Evolutionary conservation across 2,329 filamentous ascomycete genomes (phyloP).

Genomic region (Lasiodiplodia citricola): DNA sequence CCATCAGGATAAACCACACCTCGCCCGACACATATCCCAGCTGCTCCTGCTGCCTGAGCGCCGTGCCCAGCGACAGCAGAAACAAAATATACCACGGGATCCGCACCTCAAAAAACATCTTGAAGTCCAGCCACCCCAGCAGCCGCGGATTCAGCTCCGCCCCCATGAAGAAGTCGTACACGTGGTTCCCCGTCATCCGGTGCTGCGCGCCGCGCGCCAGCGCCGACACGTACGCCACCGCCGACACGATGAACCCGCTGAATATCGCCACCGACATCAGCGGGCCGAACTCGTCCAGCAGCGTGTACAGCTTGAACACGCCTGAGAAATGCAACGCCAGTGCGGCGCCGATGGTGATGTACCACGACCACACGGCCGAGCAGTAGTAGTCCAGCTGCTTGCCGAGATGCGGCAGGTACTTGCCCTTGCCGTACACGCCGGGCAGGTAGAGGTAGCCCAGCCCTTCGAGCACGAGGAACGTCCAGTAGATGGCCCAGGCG

Average conservation of each 20-base stretch:
- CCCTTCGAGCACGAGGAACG: constrained; percentile 84
- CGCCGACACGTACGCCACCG: constrained; percentile 86
- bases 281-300: constrained; percentile 94
- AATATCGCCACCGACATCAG: constrained; percentile 92
- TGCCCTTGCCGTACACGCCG: constrained; percentile 85
- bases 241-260: constrained; percentile 81
- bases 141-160: constrained; percentile 85
- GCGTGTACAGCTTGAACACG: constrained; percentile 84
- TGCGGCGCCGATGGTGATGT: constrained; percentile 77
- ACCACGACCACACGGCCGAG: constrained; percentile 86
- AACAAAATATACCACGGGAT: constrained; percentile 92
- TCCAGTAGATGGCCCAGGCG: constrained; percentile 95
- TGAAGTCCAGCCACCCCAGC: constrained; percentile 84
- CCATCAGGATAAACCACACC: constrained; percentile 82
- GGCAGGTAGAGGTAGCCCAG: constrained; percentile 84
- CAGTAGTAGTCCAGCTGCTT: constrained; percentile 94
- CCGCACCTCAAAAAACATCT: constrained; percentile 95
- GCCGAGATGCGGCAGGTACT: constrained; percentile 81
- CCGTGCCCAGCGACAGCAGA: constrained; percentile 75
- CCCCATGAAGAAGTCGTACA: constrained; percentile 93
- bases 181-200: constrained; percentile 82
- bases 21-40: constrained; percentile 89
- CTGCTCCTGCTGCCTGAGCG: constrained; percentile 79
- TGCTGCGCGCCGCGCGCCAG: constrained; percentile 80
- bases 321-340: constrained; percentile 77